Evolutionary conservation across 2,329 filamentous ascomycete genomes (phyloP).

Genomic region (Penicillium sp.): DNA sequence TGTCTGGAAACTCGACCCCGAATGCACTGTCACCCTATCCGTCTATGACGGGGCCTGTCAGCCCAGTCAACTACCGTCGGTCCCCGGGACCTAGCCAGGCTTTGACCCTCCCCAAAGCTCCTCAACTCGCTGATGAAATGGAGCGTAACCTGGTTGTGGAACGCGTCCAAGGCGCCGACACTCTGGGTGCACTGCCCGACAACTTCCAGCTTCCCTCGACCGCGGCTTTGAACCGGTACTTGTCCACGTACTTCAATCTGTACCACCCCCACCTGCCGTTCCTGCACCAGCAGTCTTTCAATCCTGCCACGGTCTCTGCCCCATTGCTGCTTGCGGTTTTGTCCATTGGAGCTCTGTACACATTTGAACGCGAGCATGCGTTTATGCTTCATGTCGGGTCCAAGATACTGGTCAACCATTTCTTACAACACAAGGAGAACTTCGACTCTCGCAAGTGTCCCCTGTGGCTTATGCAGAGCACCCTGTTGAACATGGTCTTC

Average conservation of each 20-base stretch:
- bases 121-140: slow-evolving; percentile 76
- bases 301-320: slow-evolving; percentile 70
- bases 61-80: slow-evolving; percentile 62
- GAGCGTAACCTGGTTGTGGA: slow-evolving; percentile 80
- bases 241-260: slow-evolving; percentile 92
- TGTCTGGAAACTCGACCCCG: slow-evolving; percentile 63
- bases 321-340: slow-evolving; percentile 81
- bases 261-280: slow-evolving; percentile 98
- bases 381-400: slow-evolving; percentile 97
- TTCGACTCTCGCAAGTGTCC: slow-evolving; percentile 97
- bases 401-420: slow-evolving; percentile 94
- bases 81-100: slow-evolving; percentile 63
- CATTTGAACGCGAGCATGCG: slow-evolving; percentile 93
- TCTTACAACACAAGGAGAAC: slow-evolving; percentile 95
- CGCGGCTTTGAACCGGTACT: slow-evolving; percentile 77
- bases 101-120: slow-evolving; percentile 61
- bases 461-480: slow-evolving; percentile 96
- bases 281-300: slow-evolving; percentile 86
- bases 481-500: slow-evolving; percentile 96
- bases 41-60: slow-evolving; percentile 61
- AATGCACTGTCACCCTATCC: slow-evolving; percentile 68
- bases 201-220: slow-evolving; percentile 82
- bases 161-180: slow-evolving; percentile 75
- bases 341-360: slow-evolving; percentile 92
- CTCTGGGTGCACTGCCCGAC: slow-evolving; percentile 74